These are phyloP conservation scores for Sanghuangporus sanghuang DNA, from an alignment of 1,284 basidiomycete genomes.

Conservation along the genomic window DNA sequence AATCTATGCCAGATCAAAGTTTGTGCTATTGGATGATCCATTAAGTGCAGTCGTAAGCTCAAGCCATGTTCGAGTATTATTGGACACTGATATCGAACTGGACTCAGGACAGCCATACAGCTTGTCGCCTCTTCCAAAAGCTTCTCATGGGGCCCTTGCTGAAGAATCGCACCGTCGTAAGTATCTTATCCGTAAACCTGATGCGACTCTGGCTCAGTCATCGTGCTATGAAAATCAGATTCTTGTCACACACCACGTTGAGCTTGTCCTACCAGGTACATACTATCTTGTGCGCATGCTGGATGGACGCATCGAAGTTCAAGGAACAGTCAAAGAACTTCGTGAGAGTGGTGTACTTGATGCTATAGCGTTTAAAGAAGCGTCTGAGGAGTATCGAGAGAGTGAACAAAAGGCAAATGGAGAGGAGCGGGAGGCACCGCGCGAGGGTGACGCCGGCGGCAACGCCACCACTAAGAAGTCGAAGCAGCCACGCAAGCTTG, in stretches of 20 bases:
- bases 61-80: not conserved
- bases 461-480: constrained; percentile 23
- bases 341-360: constrained; percentile 53
- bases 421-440: constrained; percentile 24
- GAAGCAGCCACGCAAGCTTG: constrained; percentile 52
- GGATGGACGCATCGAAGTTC: constrained; percentile 66
- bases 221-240: constrained; percentile 33
- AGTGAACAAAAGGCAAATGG: constrained; percentile 25
- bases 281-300: constrained; percentile 69
- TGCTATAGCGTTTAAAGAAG: constrained; percentile 43
- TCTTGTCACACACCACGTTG: constrained; percentile 72
- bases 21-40: constrained; percentile 67
- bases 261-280: constrained; percentile 65
- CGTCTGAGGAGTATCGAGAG: constrained; percentile 28
- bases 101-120: constrained; percentile 66
- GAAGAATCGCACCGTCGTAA: constrained; percentile 60
- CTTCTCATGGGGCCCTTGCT: constrained; percentile 61
- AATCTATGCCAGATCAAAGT: constrained; percentile 60
- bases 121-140: constrained; percentile 60
- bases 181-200: not conserved
- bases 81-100: constrained; percentile 1
- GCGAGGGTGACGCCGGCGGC: constrained; percentile 26
- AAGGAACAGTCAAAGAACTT: constrained; percentile 60
- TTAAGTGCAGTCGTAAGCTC: constrained; percentile 59
- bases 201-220: not conserved